Conservation (phyloP, 345 rosid genomes). For the Mallotus nudiflorus region DNA sequence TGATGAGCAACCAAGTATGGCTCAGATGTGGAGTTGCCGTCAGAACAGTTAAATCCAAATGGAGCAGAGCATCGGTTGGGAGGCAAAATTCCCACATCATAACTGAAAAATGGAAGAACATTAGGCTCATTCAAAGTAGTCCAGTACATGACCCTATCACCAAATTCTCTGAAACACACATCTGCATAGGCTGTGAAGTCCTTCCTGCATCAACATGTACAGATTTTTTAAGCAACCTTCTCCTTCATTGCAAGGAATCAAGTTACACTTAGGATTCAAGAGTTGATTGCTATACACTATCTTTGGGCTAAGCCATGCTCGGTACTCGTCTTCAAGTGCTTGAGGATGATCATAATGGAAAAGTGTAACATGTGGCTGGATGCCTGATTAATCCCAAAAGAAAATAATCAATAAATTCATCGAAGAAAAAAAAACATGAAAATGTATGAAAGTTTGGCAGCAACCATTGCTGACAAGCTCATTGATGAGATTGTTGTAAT, state of each 20-base stretch:
- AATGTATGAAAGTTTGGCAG: too few species aligned
- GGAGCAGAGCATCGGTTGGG: conserved; percentile 48
- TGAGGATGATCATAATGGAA: conserved; percentile 63
- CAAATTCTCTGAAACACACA: conserved; percentile 73
- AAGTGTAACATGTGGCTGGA: conserved; percentile 62
- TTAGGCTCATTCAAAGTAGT: conserved; percentile 86
- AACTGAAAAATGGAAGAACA: conserved; percentile 28
- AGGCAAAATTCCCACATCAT: conserved; percentile 30
- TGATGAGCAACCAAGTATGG: conserved; percentile 67
- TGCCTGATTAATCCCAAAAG: too few species aligned
- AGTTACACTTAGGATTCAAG: background rate
- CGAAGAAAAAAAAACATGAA: too few species aligned
- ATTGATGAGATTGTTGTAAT: too few species aligned
- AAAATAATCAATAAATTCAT: too few species aligned
- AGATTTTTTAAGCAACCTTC: background rate
- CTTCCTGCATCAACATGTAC: conserved; percentile 44
- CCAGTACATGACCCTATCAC: conserved; percentile 56
- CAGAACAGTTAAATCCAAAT: conserved; percentile 31
- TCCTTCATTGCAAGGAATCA: too few species aligned
- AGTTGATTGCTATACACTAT: conserved; percentile 48
- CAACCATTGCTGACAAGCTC: too few species aligned
- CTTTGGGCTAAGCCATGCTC: conserved; percentile 59
- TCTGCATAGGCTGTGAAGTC: conserved; percentile 76
- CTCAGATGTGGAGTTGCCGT: conserved; percentile 64
- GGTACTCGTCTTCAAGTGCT: conserved; percentile 67